Base-by-base conservation (phyloP, 148 eudicot species). In the Cornus florida region DNA sequence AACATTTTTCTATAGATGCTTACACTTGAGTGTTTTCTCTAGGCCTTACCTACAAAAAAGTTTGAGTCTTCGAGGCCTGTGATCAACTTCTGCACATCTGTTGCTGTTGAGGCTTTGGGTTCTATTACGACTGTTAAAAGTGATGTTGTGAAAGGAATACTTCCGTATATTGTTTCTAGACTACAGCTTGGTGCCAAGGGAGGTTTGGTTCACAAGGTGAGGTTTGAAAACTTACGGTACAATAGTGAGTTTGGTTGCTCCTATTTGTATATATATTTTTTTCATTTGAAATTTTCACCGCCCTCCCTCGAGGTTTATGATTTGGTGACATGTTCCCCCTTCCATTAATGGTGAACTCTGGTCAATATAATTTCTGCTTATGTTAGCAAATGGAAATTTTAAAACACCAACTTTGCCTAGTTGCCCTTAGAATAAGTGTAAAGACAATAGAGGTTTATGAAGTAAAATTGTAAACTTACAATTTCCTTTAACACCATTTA, bases 81-180 rank as follows among this genome's bases (percentile, higher is more conserved):
- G 68, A 88, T 82, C 82, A 89, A 85, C 72, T 92, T 96, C 81
- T 90, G 94, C 74, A 91, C 94, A 41, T 94, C 95, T 31, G 93
- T 92, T 76, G 87, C 91, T 81, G 86, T 93, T 67, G 99, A 96
- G 88, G 84, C 86, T 64, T 83, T 93, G 71, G 97, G 94, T 70
- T 88, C 89, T 74, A 73, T 87, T 38, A 79, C 80, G 20, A 83
- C 87, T 68, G 73, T 96, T 78, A 85, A 90, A 31, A 84, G 84
- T 80, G 89, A 92, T 53, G 62, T 83, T 77, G 97, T 93, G 78
- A 84, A 86, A 87, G 92, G 92, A 83, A 84, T 96, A 72, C 90
- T 92, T 71, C 99, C 98, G 4, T 93, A 83, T 78, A 74, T 93
- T 75, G 79, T 74, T 72, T 90, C 90, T 33, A 93, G 94, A 24